Conservation (phyloP, 805 yeast species). For the Sugiyamaella qingdaonensis region DNA sequence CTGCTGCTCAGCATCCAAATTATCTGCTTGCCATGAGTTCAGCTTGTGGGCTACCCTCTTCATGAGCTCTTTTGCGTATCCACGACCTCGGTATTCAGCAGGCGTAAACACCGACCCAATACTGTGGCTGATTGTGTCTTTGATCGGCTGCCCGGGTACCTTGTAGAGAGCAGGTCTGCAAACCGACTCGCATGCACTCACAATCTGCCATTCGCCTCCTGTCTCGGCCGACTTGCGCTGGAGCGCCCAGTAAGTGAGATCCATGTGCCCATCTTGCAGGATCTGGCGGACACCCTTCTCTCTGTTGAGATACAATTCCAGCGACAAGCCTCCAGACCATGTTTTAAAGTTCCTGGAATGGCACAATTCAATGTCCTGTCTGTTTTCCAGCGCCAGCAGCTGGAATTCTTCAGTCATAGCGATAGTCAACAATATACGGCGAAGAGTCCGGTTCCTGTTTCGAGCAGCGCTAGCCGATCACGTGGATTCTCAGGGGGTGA, state of each 20-base stretch:
- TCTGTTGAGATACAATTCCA: slow-evolving; percentile 25
- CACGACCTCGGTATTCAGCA: slow-evolving; percentile 45
- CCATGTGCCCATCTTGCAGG: slow-evolving; percentile 17
- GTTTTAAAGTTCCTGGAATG: slow-evolving; percentile 21
- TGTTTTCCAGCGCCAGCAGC: slow-evolving; percentile 10
- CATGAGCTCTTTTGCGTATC: slow-evolving; percentile 53
- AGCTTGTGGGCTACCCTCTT: slow-evolving; percentile 17
- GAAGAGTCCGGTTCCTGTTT: neutral
- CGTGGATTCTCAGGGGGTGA: neutral
- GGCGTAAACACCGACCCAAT: slow-evolving; percentile 61
- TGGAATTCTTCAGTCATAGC: neutral
- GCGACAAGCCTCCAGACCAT: slow-evolving; percentile 28
- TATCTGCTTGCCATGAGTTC: slow-evolving; percentile 28
- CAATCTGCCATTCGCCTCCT: slow-evolving; percentile 27
- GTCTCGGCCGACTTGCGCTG: slow-evolving; percentile 26
- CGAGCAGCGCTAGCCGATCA: neutral
- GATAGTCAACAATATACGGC: neutral
- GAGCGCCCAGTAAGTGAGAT: slow-evolving; percentile 28
- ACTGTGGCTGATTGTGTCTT: slow-evolving; percentile 23
- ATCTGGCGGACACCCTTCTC: slow-evolving; percentile 22
- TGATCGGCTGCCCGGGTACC: slow-evolving; percentile 19
- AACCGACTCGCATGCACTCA: slow-evolving; percentile 45
- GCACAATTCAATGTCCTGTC: slow-evolving; percentile 16
- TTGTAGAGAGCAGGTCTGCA: slow-evolving; percentile 35
- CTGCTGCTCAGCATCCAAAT: slow-evolving; percentile 14